Evolutionary conservation across 148 eudicot species (phyloP).

Genomic region (Rhododendron mucronatum): DNA sequence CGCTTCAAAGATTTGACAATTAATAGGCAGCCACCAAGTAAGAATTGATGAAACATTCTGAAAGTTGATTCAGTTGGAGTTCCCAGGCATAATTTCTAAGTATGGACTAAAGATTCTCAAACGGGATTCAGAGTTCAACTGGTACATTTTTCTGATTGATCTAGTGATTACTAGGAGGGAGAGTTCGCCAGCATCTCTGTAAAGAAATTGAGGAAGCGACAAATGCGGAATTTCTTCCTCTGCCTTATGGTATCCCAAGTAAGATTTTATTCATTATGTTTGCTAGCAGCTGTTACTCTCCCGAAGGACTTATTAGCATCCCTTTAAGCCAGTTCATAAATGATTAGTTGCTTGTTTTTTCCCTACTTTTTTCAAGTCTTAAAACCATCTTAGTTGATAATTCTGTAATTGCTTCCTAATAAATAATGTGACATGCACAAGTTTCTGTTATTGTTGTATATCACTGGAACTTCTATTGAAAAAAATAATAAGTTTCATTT

Average conservation of each 20-base stretch:
- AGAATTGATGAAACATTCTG: background rate
- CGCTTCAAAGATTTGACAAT: background rate
- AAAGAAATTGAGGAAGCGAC: constrained; percentile 78
- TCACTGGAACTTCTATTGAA: background rate
- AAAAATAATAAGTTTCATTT: background rate
- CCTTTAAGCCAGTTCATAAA: background rate
- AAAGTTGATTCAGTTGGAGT: background rate
- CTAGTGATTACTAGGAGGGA: constrained; percentile 60
- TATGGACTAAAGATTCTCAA: background rate
- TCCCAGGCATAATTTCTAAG: background rate
- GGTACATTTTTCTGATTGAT: constrained; percentile 8
- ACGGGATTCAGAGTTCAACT: background rate
- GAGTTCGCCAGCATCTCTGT: constrained; percentile 69
- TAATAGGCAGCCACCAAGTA: background rate
- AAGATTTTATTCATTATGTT: constrained; percentile 15
- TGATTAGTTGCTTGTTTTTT: background rate
- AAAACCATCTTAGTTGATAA: background rate
- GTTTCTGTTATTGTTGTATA: background rate
- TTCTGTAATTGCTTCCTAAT: background rate
- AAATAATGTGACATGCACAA: background rate
- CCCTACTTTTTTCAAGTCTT: background rate
- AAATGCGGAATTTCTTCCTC: constrained; percentile 79
- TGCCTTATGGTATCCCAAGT: constrained; percentile 99
- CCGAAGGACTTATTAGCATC: background rate
- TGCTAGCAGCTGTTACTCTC: background rate